Conservation (phyloP, 2,329 filamentous ascomycete species). For the Dothidotthia symphoricarpi region DNA sequence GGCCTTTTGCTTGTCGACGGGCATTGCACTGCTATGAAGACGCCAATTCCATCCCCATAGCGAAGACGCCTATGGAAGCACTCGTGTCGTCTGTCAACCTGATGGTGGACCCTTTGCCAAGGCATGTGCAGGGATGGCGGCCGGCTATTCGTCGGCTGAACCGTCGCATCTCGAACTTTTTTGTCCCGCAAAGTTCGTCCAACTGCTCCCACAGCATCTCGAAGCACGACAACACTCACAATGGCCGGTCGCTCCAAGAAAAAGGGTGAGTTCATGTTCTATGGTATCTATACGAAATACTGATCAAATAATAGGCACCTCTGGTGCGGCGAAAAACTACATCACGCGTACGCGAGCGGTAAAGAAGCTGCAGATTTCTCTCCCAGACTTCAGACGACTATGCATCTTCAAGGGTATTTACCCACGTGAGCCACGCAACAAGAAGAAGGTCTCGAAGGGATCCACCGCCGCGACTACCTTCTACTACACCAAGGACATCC, state of each 20-base stretch:
- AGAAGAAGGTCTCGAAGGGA: slow-evolving; percentile 93
- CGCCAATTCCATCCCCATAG: too few species aligned
- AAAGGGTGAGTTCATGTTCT: slow-evolving; percentile 61
- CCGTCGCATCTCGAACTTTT: slow-evolving; percentile 33
- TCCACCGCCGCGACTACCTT: slow-evolving; percentile 91
- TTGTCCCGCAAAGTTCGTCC: slow-evolving; percentile 22
- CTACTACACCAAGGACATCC: slow-evolving; percentile 90
- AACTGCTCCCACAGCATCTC: slow-evolving; percentile 4
- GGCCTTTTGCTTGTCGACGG: slow-evolving; percentile 58
- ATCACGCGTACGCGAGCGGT: slow-evolving; percentile 96
- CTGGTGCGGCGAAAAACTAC: slow-evolving; percentile 96
- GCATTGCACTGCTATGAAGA: slow-evolving; percentile 45
- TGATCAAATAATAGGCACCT: slow-evolving; percentile 57
- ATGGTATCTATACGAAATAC: slow-evolving; percentile 8
- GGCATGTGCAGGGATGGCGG: neutral
- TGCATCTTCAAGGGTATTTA: slow-evolving; percentile 99
- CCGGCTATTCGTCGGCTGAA: slow-evolving; percentile 21
- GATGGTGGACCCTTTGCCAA: too few species aligned
- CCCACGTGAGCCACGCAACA: slow-evolving; percentile 91
- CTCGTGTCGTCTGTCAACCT: too few species aligned
- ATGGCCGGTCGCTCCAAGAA: slow-evolving; percentile 43
- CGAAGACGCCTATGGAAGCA: too few species aligned
- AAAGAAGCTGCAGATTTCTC: slow-evolving; percentile 93
- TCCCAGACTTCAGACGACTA: slow-evolving; percentile 94
- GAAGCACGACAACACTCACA: slow-evolving; percentile 8